A percentile compares a stretch with the other conserved stretches of the same genome.
These are phyloP conservation scores for Ogataea paradorogensis DNA, from an alignment of 805 yeast species.

Conservation along the genomic window DNA sequence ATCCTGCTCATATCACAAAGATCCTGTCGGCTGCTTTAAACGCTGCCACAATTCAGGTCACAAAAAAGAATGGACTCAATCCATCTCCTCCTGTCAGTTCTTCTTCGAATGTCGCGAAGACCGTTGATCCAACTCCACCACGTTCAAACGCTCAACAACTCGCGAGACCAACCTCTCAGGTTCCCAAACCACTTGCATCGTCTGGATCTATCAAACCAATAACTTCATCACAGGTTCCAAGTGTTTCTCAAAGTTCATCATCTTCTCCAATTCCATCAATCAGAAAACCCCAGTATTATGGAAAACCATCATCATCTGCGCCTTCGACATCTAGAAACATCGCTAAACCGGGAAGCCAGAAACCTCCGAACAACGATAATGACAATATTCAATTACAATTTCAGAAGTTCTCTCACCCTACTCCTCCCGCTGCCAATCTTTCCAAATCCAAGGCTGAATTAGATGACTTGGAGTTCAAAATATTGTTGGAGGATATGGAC, in stretches of 20 bases:
- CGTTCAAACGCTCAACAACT: conserved; percentile 14
- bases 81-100: conserved; percentile 10
- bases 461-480: conserved; percentile 22
- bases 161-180: conserved; percentile 11
- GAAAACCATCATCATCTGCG: conserved; percentile 19
- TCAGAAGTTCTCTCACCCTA: conserved; percentile 21
- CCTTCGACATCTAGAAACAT: conserved; percentile 2
- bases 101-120: conserved; percentile 8
- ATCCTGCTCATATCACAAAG: conserved; percentile 76
- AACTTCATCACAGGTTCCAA: conserved; percentile 8
- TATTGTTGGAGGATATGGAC: conserved; percentile 24
- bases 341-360: conserved; percentile 8
- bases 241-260: conserved; percentile 20
- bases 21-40: conserved; percentile 78
- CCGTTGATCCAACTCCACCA: conserved; percentile 24
- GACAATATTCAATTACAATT: conserved; percentile 15
- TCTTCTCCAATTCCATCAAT: conserved; percentile 19
- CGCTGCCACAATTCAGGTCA: conserved; percentile 65
- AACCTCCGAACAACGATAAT: conserved; percentile 1
- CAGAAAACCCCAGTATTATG: conserved; percentile 31
- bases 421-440: conserved; percentile 12
- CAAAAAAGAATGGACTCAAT: conserved; percentile 49
- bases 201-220: conserved; percentile 19
- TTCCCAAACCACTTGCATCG: conserved; percentile 16
- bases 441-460: conserved; percentile 1